Evolutionary conservation across 352 stramenopile species (phyloP).

Genomic region (Phytopythium litorale): DNA sequence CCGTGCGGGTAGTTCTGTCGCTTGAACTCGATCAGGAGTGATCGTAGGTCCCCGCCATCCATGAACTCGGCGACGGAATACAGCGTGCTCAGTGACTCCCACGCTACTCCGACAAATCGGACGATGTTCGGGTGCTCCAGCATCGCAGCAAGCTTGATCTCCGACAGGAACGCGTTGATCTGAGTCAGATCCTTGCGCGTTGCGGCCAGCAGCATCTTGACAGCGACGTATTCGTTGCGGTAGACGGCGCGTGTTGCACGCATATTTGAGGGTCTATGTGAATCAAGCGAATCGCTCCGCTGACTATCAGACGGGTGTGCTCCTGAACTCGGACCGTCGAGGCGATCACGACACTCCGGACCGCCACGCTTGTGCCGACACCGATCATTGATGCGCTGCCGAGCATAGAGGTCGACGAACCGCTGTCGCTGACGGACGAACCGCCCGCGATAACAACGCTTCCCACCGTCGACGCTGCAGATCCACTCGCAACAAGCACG

Average conservation of each 20-base stretch:
- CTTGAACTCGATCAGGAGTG: constrained; percentile 22
- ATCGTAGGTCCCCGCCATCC: constrained; percentile 33
- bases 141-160: constrained; percentile 37
- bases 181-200: constrained; percentile 28
- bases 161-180: constrained; percentile 31
- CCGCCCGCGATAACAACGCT: too few relatives aligned
- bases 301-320: constrained; percentile 24
- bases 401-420: too few relatives aligned
- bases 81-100: constrained; percentile 38
- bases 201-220: constrained; percentile 37
- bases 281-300: constrained; percentile 17
- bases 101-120: constrained; percentile 35
- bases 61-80: constrained; percentile 44
- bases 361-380: too few relatives aligned
- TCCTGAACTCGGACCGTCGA: neutral
- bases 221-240: constrained; percentile 25
- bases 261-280: too few relatives aligned
- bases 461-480: too few relatives aligned
- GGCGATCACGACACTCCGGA: too few relatives aligned
- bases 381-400: too few relatives aligned
- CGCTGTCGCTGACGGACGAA: too few relatives aligned
- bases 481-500: too few relatives aligned
- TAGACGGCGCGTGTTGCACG: constrained; percentile 20
- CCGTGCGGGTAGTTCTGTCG: constrained; percentile 11
- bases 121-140: constrained; percentile 51